Percentiles rank a stretch among this genome's conserved stretches.
Evolutionary conservation across 495 filamentous ascomycete genomes (phyloP).

Genomic region (Penicillium cinerascens): DNA sequence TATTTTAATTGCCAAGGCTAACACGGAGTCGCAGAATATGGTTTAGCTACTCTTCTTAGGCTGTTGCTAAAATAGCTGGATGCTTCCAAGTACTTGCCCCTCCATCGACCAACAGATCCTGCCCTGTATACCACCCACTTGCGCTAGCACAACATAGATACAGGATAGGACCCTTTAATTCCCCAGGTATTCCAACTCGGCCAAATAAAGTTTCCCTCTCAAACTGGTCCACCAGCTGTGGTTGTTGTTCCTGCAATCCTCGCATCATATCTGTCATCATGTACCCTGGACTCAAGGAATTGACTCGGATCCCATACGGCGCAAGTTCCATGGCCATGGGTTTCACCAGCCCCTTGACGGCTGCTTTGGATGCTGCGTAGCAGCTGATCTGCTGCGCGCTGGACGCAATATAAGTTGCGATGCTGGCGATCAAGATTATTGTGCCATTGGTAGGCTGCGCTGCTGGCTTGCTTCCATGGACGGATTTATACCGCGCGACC

Average conservation of each 20-base stretch:
- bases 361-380: slow-evolving; percentile 49
- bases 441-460: slow-evolving; percentile 9
- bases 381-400: slow-evolving; percentile 5
- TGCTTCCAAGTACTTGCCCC: slow-evolving; percentile 3
- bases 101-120: slow-evolving; percentile 6
- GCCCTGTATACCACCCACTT: slow-evolving; percentile 6
- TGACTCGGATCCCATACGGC: slow-evolving; percentile 40
- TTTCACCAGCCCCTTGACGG: slow-evolving; percentile 46
- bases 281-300: slow-evolving; percentile 44
- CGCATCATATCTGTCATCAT: slow-evolving; percentile 6
- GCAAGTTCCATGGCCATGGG: slow-evolving; percentile 50
- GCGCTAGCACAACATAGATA: slow-evolving; percentile 1
- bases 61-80: slow-evolving; percentile 1
- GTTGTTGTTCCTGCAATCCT: slow-evolving; percentile 2
- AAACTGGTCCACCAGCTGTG: slow-evolving; percentile 7
- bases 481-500: slow-evolving; percentile 2
- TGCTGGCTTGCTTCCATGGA: slow-evolving; percentile 4
- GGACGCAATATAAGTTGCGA: slow-evolving; percentile 15
- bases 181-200: not conserved
- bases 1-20: not conserved
- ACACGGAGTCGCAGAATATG: not conserved
- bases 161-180: slow-evolving; percentile 6
- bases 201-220: slow-evolving; percentile 8
- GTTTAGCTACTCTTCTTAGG: not conserved
- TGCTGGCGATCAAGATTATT: slow-evolving; percentile 18